Evolutionary conservation across 169 alveolate genomes (phyloP).

Genomic region (Cryptosporidium andersoni): DNA sequence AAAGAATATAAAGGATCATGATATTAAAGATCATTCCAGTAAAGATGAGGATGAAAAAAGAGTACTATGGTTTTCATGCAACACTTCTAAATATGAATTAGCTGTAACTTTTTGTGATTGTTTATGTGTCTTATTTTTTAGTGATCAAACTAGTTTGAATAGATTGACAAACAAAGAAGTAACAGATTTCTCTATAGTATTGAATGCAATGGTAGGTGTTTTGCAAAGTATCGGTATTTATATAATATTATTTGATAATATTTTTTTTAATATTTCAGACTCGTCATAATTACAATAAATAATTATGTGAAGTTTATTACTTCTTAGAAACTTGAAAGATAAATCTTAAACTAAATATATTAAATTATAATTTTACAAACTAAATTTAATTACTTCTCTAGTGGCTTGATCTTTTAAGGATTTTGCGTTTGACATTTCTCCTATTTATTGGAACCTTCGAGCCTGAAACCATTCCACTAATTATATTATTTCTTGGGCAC

Average conservation of each 20-base stretch:
- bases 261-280: neutral
- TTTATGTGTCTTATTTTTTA: conserved; percentile 47
- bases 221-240: neutral
- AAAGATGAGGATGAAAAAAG: neutral
- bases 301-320: no score
- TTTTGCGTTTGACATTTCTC: conserved; percentile 57
- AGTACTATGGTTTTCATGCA: conserved; percentile 19
- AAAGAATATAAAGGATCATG: neutral
- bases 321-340: no score
- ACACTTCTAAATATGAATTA: neutral
- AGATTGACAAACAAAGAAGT: conserved; percentile 2
- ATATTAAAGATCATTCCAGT: neutral
- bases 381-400: neutral
- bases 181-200: conserved; percentile 1
- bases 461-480: conserved; percentile 53
- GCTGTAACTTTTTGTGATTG: conserved; percentile 4
- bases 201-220: neutral
- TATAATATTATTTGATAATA: neutral
- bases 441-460: conserved; percentile 51
- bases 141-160: neutral
- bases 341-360: neutral
- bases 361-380: neutral
- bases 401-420: conserved; percentile 11
- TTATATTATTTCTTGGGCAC: conserved; percentile 9
- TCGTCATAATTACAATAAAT: no score